Evolutionary conservation across 495 filamentous ascomycete genomes (phyloP).

Genomic region (Chaetomium fimeti): DNA sequence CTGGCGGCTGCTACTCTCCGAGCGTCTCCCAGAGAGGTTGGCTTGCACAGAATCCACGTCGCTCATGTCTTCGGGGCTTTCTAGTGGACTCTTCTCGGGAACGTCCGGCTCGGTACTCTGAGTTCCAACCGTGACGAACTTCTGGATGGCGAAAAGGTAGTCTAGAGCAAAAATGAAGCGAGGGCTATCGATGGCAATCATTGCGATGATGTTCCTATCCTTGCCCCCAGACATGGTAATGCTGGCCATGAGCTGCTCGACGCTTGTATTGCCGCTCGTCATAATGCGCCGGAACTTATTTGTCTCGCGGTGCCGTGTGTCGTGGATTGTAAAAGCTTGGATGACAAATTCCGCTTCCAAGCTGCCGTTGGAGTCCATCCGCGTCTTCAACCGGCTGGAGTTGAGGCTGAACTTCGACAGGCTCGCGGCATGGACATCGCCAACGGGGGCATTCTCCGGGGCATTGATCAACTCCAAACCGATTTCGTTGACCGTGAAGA

Average conservation of each 20-base stretch:
- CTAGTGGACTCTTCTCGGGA: constrained; percentile 53
- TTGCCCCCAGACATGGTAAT: constrained; percentile 86
- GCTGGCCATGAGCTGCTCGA: constrained; percentile 97
- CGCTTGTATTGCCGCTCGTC: constrained; percentile 89
- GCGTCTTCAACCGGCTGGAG: constrained; percentile 83
- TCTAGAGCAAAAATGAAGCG: constrained; percentile 92
- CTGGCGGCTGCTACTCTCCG: constrained; percentile 28
- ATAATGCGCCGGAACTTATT: constrained; percentile 99
- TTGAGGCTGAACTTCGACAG: constrained; percentile 92
- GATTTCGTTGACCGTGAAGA: constrained; percentile 84
- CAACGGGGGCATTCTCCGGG: constrained; percentile 69
- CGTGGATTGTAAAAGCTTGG: constrained; percentile 89
- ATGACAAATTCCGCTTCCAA: constrained; percentile 92
- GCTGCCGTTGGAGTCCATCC: constrained; percentile 91
- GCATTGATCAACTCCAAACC: constrained; percentile 84
- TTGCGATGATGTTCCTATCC: constrained; percentile 79
- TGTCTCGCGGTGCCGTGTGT: constrained; percentile 77
- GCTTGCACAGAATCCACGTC: constrained; percentile 54
- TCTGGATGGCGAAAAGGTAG: constrained; percentile 86
- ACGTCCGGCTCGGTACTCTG: constrained; percentile 59
- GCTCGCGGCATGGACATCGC: constrained; percentile 74
- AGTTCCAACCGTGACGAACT: constrained; percentile 69
- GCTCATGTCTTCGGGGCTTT: constrained; percentile 58
- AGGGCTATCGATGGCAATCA: constrained; percentile 94
- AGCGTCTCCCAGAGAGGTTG: constrained; percentile 34